phyloP scores from a whole-genome alignment of 768 basidiomycete species.

The Lactarius deliciosus region DNA sequence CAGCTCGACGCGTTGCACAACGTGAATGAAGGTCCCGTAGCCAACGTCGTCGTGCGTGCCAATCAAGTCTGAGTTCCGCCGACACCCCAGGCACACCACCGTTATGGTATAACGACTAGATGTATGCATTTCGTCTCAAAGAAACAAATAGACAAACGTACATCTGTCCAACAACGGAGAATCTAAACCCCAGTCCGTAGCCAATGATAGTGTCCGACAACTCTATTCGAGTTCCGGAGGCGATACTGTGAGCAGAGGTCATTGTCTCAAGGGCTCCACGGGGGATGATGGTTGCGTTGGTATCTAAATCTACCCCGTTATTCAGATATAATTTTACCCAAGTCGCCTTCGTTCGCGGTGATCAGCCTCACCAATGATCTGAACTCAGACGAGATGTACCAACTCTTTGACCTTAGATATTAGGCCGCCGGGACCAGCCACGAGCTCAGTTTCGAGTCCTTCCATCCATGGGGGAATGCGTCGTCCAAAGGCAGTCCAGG shows the following conservation, averaged over 20 bases:
- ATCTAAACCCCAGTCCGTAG: slow-evolving; percentile 45
- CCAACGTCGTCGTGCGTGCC: slow-evolving; percentile 15
- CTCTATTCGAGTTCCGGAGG: background rate
- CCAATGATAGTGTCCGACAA: slow-evolving; percentile 31
- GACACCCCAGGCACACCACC: slow-evolving; percentile 41
- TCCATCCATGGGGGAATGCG: slow-evolving; percentile 38
- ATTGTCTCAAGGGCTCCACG: slow-evolving; percentile 33
- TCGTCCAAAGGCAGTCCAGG: slow-evolving; percentile 38
- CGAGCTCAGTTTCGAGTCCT: slow-evolving; percentile 31
- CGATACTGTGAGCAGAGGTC: slow-evolving; percentile 34
- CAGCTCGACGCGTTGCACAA: slow-evolving; percentile 14
- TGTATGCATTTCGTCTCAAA: background rate
- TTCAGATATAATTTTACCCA: slow-evolving; percentile 43
- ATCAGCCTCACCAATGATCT: background rate
- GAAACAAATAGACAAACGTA: slow-evolving; percentile 26
- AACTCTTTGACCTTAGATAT: slow-evolving; percentile 46
- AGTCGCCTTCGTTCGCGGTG: slow-evolving; percentile 34
- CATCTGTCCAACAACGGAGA: slow-evolving; percentile 44
- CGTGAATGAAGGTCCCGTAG: background rate
- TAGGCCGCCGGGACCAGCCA: slow-evolving; percentile 45
- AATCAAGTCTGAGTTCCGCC: slow-evolving; percentile 19
- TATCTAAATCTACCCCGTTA: slow-evolving; percentile 35
- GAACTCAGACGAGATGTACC: slow-evolving; percentile 34
- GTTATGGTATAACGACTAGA: slow-evolving; percentile 38
- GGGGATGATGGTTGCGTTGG: slow-evolving; percentile 39